phyloP scores from a whole-genome alignment of 495 filamentous ascomycete genomes.

The Hypoxylon rickii region DNA sequence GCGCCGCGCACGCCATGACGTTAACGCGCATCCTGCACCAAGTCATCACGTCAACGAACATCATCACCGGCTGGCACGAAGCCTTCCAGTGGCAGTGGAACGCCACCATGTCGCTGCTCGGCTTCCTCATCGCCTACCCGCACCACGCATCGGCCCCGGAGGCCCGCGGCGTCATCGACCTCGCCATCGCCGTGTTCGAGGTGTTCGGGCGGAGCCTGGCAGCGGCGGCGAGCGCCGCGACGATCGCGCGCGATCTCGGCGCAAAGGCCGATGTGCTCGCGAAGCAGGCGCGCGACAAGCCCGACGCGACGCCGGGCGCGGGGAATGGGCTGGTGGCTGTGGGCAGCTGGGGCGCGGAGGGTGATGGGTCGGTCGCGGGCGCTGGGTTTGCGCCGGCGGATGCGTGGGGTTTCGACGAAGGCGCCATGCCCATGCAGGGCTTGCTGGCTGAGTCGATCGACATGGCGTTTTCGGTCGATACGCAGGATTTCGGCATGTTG shows the following conservation, averaged over 20 bases:
- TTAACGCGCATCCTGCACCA: conserved; percentile 58
- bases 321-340: not conserved
- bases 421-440: conserved; percentile 10
- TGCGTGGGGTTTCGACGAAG: conserved; percentile 2
- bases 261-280: conserved; percentile 19
- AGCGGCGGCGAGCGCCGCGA: conserved; percentile 48
- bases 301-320: not conserved
- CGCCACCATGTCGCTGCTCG: conserved; percentile 53
- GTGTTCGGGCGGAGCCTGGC: conserved; percentile 50
- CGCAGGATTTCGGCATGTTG: conserved; percentile 21
- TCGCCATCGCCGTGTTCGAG: conserved; percentile 50
- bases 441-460: conserved; percentile 22
- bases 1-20: conserved; percentile 54
- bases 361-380: not conserved
- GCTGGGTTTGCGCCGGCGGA: not conserved
- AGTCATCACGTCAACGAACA: conserved; percentile 46
- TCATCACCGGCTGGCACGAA: conserved; percentile 56
- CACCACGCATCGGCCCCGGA: conserved; percentile 21
- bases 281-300: not conserved
- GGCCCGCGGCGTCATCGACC: conserved; percentile 47
- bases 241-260: conserved; percentile 39
- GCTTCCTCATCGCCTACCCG: conserved; percentile 54
- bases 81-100: conserved; percentile 61
- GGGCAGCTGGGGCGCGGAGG: not conserved
- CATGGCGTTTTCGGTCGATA: conserved; percentile 22